Percentiles rank a stretch among this genome's conserved stretches.
phyloP scores from a whole-genome alignment of 2,329 filamentous ascomycete species.

The Scytalidium lignicola region DNA sequence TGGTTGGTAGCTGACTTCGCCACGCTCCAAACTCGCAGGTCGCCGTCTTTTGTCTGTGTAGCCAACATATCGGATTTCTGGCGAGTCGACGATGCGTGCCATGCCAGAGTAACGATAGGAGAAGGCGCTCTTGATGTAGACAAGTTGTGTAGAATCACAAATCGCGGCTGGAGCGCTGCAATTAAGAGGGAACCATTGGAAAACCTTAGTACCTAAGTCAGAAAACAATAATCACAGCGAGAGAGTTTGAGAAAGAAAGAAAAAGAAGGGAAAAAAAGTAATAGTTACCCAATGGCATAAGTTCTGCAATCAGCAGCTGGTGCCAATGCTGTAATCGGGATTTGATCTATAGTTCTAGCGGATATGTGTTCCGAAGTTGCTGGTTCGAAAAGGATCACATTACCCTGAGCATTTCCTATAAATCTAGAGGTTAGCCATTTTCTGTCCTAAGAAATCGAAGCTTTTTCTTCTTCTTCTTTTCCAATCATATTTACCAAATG shows the following conservation, averaged over 20 bases:
- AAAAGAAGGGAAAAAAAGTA: neutral
- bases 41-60: constrained; percentile 85
- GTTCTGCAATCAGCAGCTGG: constrained; percentile 86
- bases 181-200: constrained; percentile 92
- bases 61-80: constrained; percentile 98
- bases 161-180: constrained; percentile 81
- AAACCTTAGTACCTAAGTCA: constrained; percentile 54
- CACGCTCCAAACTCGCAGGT: constrained; percentile 94
- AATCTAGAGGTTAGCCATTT: constrained; percentile 10
- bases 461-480: constrained; percentile 4
- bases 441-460: constrained; percentile 1
- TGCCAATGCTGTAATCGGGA: constrained; percentile 89
- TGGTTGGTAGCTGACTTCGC: constrained; percentile 68
- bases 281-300: constrained; percentile 81
- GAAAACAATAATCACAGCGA: no score
- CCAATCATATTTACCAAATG: constrained; percentile 66
- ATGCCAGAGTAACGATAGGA: constrained; percentile 78
- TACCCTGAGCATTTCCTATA: constrained; percentile 83
- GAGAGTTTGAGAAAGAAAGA: constrained; percentile 2
- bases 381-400: constrained; percentile 91
- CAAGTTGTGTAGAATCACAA: constrained; percentile 90
- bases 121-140: constrained; percentile 80
- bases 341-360: constrained; percentile 81
- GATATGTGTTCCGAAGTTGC: constrained; percentile 90
- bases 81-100: constrained; percentile 93